Percentiles rank a stretch among this genome's conserved stretches.
Evolutionary conservation across 306 rosid genomes (phyloP).

Genomic region (Pachyrhizus erosus): DNA sequence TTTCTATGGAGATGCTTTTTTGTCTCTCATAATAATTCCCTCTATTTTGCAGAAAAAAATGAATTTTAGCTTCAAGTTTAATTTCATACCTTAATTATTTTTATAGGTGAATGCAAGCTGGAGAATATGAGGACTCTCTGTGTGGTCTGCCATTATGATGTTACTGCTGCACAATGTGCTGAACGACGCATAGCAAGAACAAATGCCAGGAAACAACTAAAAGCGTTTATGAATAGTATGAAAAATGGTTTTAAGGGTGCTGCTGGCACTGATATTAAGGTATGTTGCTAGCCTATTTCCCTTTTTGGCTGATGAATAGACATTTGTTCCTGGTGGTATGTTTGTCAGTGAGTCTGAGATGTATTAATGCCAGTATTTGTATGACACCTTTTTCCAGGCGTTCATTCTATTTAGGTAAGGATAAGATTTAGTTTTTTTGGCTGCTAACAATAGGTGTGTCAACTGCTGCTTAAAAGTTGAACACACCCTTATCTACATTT

Average conservation of each 20-base stretch:
- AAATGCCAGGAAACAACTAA: conserved; percentile 83
- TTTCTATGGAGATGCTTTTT: background rate
- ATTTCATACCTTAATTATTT: conserved; percentile 11
- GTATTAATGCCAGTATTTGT: conserved; percentile 20
- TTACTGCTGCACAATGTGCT: conserved; percentile 77
- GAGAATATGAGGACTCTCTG: conserved; percentile 97
- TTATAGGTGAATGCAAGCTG: conserved; percentile 82
- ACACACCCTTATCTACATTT: background rate
- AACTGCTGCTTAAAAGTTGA: conserved; percentile 21
- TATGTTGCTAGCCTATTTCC: conserved; percentile 38
- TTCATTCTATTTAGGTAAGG: background rate
- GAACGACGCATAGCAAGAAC: conserved; percentile 73
- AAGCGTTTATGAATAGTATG: conserved; percentile 56
- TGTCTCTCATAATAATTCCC: background rate
- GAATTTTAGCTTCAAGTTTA: conserved; percentile 22
- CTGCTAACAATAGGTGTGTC: conserved; percentile 4
- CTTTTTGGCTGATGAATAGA: conserved; percentile 20
- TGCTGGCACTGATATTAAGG: conserved; percentile 48
- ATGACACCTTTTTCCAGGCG: background rate
- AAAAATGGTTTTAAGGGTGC: conserved; percentile 44
- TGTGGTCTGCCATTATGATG: conserved; percentile 88
- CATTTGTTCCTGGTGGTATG: conserved; percentile 2
- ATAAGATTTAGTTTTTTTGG: background rate
- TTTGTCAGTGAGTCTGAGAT: background rate
- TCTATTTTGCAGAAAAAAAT: background rate